Evolutionary conservation across 371 early-diverging fungal species (phyloP).

Genomic region (Dinochytrium kinnereticum): DNA sequence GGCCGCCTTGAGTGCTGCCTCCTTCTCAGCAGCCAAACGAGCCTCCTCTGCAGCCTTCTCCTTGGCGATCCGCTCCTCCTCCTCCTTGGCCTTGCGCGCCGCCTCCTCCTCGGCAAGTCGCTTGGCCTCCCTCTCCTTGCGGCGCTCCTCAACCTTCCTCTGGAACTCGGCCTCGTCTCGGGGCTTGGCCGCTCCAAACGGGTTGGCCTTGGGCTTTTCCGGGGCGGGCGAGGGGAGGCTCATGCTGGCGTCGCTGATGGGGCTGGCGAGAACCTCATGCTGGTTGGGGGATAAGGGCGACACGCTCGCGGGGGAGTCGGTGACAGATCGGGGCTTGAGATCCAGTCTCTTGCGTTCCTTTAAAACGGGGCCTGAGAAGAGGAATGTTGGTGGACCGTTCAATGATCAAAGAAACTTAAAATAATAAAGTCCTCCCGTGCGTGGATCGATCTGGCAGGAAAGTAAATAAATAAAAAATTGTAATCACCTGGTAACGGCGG

Average conservation of each 20-base stretch:
- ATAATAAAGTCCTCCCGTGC: no score
- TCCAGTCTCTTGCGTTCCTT: constrained; percentile 59
- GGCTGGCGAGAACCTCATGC: not conserved
- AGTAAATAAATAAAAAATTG: not conserved
- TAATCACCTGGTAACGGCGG: not conserved
- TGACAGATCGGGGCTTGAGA: constrained; percentile 70
- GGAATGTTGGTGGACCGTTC: no score
- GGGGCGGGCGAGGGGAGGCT: constrained; percentile 22
- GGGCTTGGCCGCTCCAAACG: constrained; percentile 84
- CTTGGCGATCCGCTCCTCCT: constrained; percentile 27
- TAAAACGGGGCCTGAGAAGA: no score
- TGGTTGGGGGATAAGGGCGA: not conserved
- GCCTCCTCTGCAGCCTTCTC: constrained; percentile 24
- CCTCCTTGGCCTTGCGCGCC: constrained; percentile 22
- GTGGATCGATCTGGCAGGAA: no score
- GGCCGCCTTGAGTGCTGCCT: not conserved
- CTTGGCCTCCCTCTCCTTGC: constrained; percentile 46
- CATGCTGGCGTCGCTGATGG: constrained; percentile 10
- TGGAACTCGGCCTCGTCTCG: constrained; percentile 75
- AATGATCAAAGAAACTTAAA: no score
- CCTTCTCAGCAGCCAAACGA: constrained; percentile 19
- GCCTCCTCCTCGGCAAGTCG: constrained; percentile 31
- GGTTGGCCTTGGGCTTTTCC: constrained; percentile 65
- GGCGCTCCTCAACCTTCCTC: constrained; percentile 71
- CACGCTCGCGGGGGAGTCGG: constrained; percentile 23